Evolutionary conservation across 805 yeast species (phyloP), one percentile per base, ranked within the genome.

Genomic region (Kuraishia piskuri): DNA sequence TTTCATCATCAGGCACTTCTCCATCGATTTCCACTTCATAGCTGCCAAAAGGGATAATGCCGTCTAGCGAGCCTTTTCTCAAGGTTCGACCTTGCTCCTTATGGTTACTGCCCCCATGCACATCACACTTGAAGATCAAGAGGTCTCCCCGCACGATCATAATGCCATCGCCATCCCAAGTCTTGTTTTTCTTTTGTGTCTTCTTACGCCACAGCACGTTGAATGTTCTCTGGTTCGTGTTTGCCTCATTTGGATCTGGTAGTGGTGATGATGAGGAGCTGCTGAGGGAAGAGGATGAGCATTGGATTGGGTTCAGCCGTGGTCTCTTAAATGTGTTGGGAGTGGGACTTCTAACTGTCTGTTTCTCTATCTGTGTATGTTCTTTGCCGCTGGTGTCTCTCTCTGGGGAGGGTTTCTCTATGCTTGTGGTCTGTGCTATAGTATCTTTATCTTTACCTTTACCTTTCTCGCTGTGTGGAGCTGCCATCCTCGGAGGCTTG

Each of bases 151-250:
- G 62, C 1, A 75, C 63, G 0, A 68, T 59, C 17, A 86, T 69
- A 36, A 70, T 67, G 0, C 96, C 98, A 69, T 94, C 98, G 2
- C 96, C 96, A 53, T 89, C 95, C 99, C 99, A 94, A 0, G 90
- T 83, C 64, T 91, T 91, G 66, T 90, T 83, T 73, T 92, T 90
- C 68, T 87, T 89, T 31, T 70, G 74, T 0, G 92, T 73, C 46
- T 75, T 74, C 65, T 89, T 90, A 36, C 99, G 72, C 77, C 85
- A 87, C 58, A 88, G 76, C 5, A 82, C 80, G 22, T 62, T 57
- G 57, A 61, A 46, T 20, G 22, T 49, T 17, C 49, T 9, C 40
- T 54, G 47, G 22, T 22, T 31, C 37, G 46, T 8, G 31, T 25
- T 25, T 25, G 31, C 31, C 4, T 31, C 40, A 10, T 4, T 31